Percentiles rank a stretch among this genome's conserved stretches.
phyloP scores from a whole-genome alignment of 345 rosid species.

The Arabis alpina region DNA sequence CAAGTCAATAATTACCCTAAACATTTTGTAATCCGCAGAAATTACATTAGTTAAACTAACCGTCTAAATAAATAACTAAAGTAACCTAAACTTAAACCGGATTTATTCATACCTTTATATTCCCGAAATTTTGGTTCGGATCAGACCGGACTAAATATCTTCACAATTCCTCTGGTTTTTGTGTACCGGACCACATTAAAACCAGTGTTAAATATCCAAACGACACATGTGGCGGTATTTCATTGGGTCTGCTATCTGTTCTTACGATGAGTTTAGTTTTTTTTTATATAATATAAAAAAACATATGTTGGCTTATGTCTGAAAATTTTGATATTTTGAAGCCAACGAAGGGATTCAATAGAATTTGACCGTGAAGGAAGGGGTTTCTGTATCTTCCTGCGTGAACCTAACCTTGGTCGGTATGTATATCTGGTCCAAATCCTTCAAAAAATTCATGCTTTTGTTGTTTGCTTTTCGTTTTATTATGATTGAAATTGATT shows the following conservation, averaged over 20 bases:
- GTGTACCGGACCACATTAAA: too few species aligned
- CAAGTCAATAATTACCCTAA: too few species aligned
- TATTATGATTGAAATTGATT: background rate
- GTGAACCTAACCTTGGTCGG: conserved; percentile 15
- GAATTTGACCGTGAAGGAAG: background rate
- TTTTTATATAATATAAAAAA: background rate
- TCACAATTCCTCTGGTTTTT: background rate
- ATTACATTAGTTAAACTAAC: too few species aligned
- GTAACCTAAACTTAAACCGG: too few species aligned
- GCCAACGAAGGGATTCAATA: conserved; percentile 12
- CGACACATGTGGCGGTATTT: background rate
- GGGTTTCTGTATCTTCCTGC: background rate
- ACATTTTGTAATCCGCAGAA: too few species aligned
- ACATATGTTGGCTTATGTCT: conserved; percentile 6
- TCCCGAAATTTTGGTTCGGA: too few species aligned
- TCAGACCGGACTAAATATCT: background rate
- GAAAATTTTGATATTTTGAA: conserved; percentile 20
- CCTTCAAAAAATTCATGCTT: background rate
- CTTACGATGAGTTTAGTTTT: background rate
- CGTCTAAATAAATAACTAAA: too few species aligned
- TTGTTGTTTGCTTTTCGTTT: conserved; percentile 19
- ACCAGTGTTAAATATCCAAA: background rate
- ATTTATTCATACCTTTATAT: too few species aligned
- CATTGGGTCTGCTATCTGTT: background rate
- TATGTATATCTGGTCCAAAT: background rate